A percentile compares a stretch with the other conserved stretches of the same genome.
Evolutionary conservation across 75 land plant genomes (phyloP).

Genomic region (Gnetum montanum): DNA sequence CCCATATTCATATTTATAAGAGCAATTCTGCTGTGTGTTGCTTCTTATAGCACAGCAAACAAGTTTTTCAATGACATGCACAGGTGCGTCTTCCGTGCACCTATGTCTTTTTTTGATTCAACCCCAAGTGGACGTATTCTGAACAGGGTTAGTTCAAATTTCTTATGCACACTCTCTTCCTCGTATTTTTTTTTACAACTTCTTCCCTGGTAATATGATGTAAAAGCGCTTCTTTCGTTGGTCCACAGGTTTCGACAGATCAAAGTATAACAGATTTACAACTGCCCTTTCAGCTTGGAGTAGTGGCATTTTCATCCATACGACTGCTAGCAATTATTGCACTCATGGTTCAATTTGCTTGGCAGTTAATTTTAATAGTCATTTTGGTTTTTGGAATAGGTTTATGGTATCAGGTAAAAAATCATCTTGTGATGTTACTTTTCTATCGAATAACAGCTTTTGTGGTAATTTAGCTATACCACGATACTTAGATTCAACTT

Average conservation of each 20-base stretch:
- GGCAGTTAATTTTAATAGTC: slow-evolving; percentile 24
- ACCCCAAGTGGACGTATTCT: slow-evolving; percentile 78
- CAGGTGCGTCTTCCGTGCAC: slow-evolving; percentile 52
- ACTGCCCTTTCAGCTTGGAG: slow-evolving; percentile 11
- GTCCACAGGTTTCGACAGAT: slow-evolving; percentile 13
- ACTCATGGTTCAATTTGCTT: slow-evolving; percentile 20
- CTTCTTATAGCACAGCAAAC: slow-evolving; percentile 52
- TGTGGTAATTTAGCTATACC: too few relatives aligned
- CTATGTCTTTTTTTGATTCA: slow-evolving; percentile 80
- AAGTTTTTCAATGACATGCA: slow-evolving; percentile 49
- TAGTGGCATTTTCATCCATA: slow-evolving; percentile 5
- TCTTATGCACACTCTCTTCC: too few relatives aligned
- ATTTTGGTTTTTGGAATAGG: slow-evolving; percentile 6
- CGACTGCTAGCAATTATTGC: slow-evolving; percentile 11
- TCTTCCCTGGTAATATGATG: background rate
- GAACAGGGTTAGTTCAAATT: slow-evolving; percentile 37
- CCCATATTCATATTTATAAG: slow-evolving; percentile 46
- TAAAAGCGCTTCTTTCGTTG: background rate
- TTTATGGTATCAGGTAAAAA: slow-evolving; percentile 10
- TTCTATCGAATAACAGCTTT: too few relatives aligned
- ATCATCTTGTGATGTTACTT: too few relatives aligned
- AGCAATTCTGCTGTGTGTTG: slow-evolving; percentile 40
- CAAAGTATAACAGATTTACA: slow-evolving; percentile 15
- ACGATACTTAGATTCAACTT: background rate
- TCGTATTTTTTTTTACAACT: background rate